phyloP scores from a whole-genome alignment of 164 flowering plant species.

The Aristolochia contorta region DNA sequence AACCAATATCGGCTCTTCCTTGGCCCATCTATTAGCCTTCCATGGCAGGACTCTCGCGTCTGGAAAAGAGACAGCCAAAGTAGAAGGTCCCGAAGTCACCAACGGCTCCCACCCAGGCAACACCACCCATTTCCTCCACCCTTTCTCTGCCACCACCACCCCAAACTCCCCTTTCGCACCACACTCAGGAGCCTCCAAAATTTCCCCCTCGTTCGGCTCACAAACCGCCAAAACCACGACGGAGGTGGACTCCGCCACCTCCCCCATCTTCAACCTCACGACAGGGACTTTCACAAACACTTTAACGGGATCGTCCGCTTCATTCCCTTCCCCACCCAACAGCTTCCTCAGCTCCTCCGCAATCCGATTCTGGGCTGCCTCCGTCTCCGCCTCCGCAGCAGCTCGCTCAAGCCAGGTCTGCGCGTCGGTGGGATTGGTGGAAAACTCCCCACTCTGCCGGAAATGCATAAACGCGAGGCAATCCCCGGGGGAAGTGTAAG shows the following conservation, averaged over 20 bases:
- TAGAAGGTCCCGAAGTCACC: conserved; percentile 26
- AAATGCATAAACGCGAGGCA: conserved; percentile 59
- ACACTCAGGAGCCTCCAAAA: conserved; percentile 58
- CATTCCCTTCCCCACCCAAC: conserved; percentile 15
- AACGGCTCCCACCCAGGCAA: conserved; percentile 75
- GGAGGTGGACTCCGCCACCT: conserved; percentile 55
- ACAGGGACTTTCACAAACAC: conserved; percentile 49
- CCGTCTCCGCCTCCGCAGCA: conserved; percentile 38
- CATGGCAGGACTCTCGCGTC: conserved; percentile 79
- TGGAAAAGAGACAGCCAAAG: conserved; percentile 52
- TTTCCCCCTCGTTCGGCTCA: conserved; percentile 31
- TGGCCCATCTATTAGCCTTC: conserved; percentile 61
- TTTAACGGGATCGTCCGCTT: conserved; percentile 6
- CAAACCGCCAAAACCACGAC: conserved; percentile 65
- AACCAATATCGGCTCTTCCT: conserved; percentile 68
- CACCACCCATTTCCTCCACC: conserved; percentile 78
- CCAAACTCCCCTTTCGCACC: conserved; percentile 53
- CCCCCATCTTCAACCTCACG: conserved; percentile 67
- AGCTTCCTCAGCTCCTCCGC: conserved; percentile 28
- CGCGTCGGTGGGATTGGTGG: conserved; percentile 25
- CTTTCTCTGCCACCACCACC: conserved; percentile 63
- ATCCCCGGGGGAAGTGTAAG: conserved; percentile 50
- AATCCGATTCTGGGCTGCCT: conserved; percentile 33
- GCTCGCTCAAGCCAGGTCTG: conserved; percentile 43
- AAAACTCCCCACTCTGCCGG: conserved; percentile 62